These are phyloP conservation scores for Cicer cuneatum DNA, from an alignment of 306 rosid genomes.

Conservation along the genomic window DNA sequence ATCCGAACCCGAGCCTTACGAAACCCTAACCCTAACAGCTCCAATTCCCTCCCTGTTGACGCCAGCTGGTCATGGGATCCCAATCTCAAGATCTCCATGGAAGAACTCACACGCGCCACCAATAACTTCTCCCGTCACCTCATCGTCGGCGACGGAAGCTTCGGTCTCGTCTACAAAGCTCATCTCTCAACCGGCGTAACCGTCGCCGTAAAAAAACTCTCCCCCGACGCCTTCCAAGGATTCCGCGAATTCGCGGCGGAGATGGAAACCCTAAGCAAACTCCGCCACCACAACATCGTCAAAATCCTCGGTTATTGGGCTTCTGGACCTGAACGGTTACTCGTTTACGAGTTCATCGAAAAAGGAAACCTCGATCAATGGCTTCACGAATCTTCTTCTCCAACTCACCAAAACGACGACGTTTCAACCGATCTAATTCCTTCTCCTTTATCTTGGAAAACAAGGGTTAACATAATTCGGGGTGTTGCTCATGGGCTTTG, in stretches of 20 bases:
- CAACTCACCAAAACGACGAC: slow-evolving; percentile 36
- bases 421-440: slow-evolving; percentile 27
- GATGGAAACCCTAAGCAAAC: slow-evolving; percentile 82
- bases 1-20: slow-evolving; percentile 17
- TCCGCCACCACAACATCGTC: slow-evolving; percentile 74
- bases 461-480: slow-evolving; percentile 56
- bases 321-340: slow-evolving; percentile 66
- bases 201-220: slow-evolving; percentile 86
- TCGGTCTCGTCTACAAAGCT: slow-evolving; percentile 90
- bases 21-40: neutral
- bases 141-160: slow-evolving; percentile 91
- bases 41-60: slow-evolving; percentile 44
- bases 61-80: slow-evolving; percentile 77
- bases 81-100: slow-evolving; percentile 64
- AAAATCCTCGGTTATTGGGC: slow-evolving; percentile 80
- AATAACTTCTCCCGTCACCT: slow-evolving; percentile 67
- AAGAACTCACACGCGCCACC: slow-evolving; percentile 71
- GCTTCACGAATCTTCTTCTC: slow-evolving; percentile 59
- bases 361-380: slow-evolving; percentile 81
- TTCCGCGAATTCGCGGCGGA: slow-evolving; percentile 93
- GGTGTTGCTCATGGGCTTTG: slow-evolving; percentile 79
- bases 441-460: slow-evolving; percentile 64
- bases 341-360: slow-evolving; percentile 80
- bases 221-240: slow-evolving; percentile 91
- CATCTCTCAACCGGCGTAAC: slow-evolving; percentile 64